Conservation (phyloP, 23 red algal genomes). For the Porphyridium purpureum region DNA sequence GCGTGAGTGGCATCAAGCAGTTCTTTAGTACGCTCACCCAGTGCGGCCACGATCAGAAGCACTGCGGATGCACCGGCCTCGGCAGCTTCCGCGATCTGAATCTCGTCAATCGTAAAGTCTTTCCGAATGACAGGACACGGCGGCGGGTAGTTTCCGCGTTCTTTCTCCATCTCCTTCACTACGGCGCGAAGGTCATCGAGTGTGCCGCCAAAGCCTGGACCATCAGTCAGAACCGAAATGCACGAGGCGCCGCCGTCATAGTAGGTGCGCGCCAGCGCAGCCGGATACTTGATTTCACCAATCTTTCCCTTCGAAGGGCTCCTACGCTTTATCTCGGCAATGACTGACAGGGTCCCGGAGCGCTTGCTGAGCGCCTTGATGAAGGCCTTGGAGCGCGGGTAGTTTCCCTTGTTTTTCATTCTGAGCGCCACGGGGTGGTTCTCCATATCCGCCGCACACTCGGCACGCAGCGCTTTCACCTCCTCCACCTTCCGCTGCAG, state of each 20-base stretch:
- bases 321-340: conserved; percentile 93
- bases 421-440: no score
- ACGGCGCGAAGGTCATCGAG: conserved; percentile 67
- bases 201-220: conserved; percentile 70
- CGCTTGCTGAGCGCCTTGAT: conserved; percentile 34
- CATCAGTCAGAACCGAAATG: conserved; percentile 91
- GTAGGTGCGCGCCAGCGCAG: conserved; percentile 47
- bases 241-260: conserved; percentile 72
- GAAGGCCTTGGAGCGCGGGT: conserved; percentile 26
- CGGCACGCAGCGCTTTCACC: conserved; percentile 37
- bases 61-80: conserved; percentile 67
- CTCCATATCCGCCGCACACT: no score
- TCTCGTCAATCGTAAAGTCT: conserved; percentile 95
- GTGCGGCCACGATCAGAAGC: conserved; percentile 79
- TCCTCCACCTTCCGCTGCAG: conserved; percentile 68
- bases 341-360: conserved; percentile 47
- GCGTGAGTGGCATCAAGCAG: conserved; percentile 45
- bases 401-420: no score
- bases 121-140: conserved; percentile 86
- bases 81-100: conserved; percentile 96
- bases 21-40: conserved; percentile 46
- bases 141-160: conserved; percentile 58
- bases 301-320: conserved; percentile 66
- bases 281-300: conserved; percentile 48
- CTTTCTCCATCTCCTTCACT: conserved; percentile 32